These are phyloP conservation scores for Penicillium sp. DNA, from an alignment of 2,329 filamentous ascomycete species.

Conservation along the genomic window DNA sequence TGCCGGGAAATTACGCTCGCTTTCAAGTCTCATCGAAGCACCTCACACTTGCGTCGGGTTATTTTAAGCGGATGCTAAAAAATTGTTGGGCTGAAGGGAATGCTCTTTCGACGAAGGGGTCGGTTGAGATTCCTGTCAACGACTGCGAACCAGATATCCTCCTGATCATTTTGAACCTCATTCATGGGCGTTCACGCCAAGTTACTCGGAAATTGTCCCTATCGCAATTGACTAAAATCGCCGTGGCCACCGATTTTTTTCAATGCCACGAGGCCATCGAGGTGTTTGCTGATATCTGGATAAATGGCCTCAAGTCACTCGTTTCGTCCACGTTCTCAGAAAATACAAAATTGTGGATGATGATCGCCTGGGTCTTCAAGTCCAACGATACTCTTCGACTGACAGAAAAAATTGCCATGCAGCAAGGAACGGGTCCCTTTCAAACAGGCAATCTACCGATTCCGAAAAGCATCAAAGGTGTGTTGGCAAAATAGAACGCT, in stretches of 20 bases:
- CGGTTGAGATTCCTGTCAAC: background rate
- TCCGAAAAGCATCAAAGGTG: background rate
- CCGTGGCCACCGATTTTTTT: background rate
- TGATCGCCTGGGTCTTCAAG: background rate
- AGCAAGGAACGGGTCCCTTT: background rate
- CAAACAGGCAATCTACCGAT: background rate
- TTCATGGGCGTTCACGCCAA: background rate
- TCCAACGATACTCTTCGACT: background rate
- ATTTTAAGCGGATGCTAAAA: background rate
- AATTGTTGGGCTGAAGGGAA: background rate
- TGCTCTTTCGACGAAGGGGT: background rate
- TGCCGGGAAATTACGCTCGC: background rate
- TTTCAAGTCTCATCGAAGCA: slow-evolving; percentile 4
- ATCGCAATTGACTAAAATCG: background rate
- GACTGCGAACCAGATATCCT: background rate
- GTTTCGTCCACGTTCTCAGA: background rate
- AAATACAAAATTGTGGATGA: background rate
- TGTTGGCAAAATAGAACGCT: background rate
- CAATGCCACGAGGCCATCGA: background rate
- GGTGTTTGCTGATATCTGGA: background rate
- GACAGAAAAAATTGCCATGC: background rate
- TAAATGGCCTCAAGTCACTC: background rate
- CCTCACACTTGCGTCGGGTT: background rate
- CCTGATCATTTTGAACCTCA: background rate
- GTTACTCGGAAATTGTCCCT: background rate